Base-by-base conservation (phyloP, 2,329 filamentous ascomycete species). In the Escovopsis sp. region DNA sequence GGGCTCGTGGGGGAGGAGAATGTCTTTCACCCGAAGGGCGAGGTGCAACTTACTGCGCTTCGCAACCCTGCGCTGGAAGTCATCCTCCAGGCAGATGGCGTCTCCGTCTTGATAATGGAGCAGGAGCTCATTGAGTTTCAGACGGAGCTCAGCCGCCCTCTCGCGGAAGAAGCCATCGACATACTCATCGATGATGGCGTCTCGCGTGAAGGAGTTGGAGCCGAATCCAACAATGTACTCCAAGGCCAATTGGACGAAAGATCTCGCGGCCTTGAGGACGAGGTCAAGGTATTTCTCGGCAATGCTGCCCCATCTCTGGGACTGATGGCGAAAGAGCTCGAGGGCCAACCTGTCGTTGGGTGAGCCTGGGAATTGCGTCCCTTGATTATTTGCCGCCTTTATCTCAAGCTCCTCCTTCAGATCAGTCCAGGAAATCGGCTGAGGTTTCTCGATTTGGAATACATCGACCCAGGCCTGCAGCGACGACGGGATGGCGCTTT, bases 91-190 rank as follows among this genome's bases (percentile, higher is more conserved):
- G 7, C 52, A 51, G 14, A 55, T 42, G 0, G 49, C 51, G 12
- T 53, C 49, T 1, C 58, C 60, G 3, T 47, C 41, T 4, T 40
- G 35, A 34, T 61, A 62, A 4, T 61, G 58, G 1, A 36, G 41
- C 1, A 65, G 45, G 0, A 67, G 43, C 34, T 66, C 61, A 1
- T 54, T 39, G 1, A 65, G 39, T 39, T 63, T 66, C 0, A 40
- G 16, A 38, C 40, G 23, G 41, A 30, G 26, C 5, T 37, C 31
- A 40, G 37, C 11, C 31, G 19, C 32, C 36, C 27, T 13, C 25
- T 34, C 27, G 14, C 21, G 26, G 15, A 35, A 35, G 7, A 35
- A 35, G 7, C 13, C 13, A n/a, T 29, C 26, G 19, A 35, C 34
- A 13, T 25, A 35, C 18, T 23, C 27, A 13, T 21, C 18, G 9